Evolutionary conservation across 2,329 filamentous ascomycete genomes (phyloP).

Genomic region (Fusarium sulawesiense): DNA sequence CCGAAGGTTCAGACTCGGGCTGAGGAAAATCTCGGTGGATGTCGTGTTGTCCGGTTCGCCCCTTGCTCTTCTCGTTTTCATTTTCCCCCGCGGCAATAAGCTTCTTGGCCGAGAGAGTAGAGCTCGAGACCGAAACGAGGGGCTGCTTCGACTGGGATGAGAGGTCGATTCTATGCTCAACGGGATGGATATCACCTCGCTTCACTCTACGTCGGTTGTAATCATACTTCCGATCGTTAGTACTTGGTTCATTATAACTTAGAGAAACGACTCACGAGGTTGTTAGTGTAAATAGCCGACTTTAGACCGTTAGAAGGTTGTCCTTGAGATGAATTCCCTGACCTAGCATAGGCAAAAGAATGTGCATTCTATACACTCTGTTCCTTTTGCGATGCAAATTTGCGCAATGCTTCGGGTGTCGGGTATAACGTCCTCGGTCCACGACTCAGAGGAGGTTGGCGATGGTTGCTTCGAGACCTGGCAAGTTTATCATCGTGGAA

Average conservation of each 20-base stretch:
- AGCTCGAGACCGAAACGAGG: not conserved
- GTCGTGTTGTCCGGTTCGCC: fast-evolving
- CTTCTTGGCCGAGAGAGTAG: not conserved
- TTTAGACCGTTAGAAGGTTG: not conserved
- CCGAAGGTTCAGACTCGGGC: fast-evolving
- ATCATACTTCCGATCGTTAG: slow-evolving; percentile 25
- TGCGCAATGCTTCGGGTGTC: not conserved
- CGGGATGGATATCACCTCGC: slow-evolving; percentile 31
- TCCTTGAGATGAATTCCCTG: no score
- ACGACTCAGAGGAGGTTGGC: slow-evolving; percentile 21
- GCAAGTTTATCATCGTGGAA: slow-evolving; percentile 15
- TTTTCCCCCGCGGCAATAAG: no score
- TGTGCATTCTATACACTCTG: not conserved
- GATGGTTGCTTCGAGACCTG: not conserved
- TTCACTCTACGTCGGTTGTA: not conserved
- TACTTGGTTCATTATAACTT: not conserved
- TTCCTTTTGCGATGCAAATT: not conserved
- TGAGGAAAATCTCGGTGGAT: not conserved
- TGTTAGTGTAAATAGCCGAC: not conserved
- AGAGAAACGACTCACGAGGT: not conserved
- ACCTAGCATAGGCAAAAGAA: not conserved
- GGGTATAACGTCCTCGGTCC: slow-evolving; percentile 3
- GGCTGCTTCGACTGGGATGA: not conserved
- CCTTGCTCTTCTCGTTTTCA: not conserved
- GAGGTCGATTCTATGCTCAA: not conserved